These are phyloP conservation scores for Apiotrichum porosum DNA, from an alignment of 1,284 basidiomycete genomes.

Conservation along the genomic window DNA sequence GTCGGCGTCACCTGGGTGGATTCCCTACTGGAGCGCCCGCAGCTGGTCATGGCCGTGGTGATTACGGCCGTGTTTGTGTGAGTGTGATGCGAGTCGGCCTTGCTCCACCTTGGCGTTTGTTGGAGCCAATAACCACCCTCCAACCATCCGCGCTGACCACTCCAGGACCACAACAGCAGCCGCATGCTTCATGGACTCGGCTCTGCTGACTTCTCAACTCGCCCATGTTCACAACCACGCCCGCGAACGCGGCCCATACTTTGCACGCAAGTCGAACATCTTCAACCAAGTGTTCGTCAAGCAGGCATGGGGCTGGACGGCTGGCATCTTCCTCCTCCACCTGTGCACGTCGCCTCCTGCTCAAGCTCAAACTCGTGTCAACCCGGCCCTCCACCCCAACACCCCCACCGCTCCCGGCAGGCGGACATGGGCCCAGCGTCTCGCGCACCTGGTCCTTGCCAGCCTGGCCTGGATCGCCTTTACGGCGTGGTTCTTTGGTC, in stretches of 20 bases:
- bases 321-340: conserved; percentile 58
- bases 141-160: not conserved
- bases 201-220: conserved; percentile 22
- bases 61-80: conserved; percentile 24
- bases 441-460: conserved; percentile 60
- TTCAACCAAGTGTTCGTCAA: conserved; percentile 88
- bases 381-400: conserved; percentile 51
- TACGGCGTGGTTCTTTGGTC: conserved; percentile 89
- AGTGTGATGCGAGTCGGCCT: too few relatives aligned
- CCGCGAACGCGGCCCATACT: conserved; percentile 54
- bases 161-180: not conserved
- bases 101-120: too few relatives aligned
- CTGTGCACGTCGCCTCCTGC: conserved; percentile 27
- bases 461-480: conserved; percentile 70
- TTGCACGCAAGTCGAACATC: conserved; percentile 73
- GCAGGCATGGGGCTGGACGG: conserved; percentile 86
- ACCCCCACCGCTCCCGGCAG: conserved; percentile 40
- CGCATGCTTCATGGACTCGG: conserved; percentile 49
- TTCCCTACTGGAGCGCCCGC: conserved; percentile 9
- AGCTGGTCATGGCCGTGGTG: conserved; percentile 12
- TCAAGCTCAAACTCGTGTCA: conserved; percentile 1
- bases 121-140: not conserved
- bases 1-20: not conserved
- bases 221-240: conserved; percentile 54
- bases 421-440: conserved; percentile 50